phyloP scores from a whole-genome alignment of 106 monocot genomes.

The Acanthochlamys bracteata region DNA sequence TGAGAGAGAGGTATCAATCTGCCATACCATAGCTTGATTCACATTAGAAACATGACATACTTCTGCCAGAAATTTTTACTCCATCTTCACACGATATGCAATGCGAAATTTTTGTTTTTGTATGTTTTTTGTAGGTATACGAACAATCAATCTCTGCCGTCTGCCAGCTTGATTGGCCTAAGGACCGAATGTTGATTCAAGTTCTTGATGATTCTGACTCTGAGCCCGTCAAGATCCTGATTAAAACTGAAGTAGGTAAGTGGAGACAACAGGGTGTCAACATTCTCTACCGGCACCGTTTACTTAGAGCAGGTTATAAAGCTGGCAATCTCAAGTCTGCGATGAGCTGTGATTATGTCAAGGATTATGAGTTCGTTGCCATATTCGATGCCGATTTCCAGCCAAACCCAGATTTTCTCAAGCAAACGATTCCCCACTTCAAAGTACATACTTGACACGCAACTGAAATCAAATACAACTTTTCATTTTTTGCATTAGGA shows the following conservation, averaged over 20 bases:
- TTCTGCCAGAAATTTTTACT: background rate
- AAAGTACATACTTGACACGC: constrained; percentile 14
- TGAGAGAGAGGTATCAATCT: constrained; percentile 32
- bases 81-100: background rate
- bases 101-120: background rate
- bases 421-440: constrained; percentile 42
- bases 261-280: constrained; percentile 43
- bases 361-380: constrained; percentile 41
- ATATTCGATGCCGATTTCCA: constrained; percentile 53
- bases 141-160: constrained; percentile 41
- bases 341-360: constrained; percentile 42
- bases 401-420: constrained; percentile 46
- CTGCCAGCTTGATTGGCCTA: constrained; percentile 47
- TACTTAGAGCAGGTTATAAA: constrained; percentile 36
- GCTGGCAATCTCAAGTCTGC: constrained; percentile 50
- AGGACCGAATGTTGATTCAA: constrained; percentile 30
- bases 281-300: constrained; percentile 36
- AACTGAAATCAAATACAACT: background rate
- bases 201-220: constrained; percentile 46
- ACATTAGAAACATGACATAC: background rate
- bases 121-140: constrained; percentile 22
- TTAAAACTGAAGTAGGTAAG: constrained; percentile 31
- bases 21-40: background rate
- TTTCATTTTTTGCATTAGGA: background rate
- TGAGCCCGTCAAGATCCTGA: constrained; percentile 23